A percentile compares a stretch with the other conserved stretches of the same genome.
Evolutionary conservation across 371 early-diverging fungal species (phyloP).

Genomic region (Lichtheimia corymbifera): DNA sequence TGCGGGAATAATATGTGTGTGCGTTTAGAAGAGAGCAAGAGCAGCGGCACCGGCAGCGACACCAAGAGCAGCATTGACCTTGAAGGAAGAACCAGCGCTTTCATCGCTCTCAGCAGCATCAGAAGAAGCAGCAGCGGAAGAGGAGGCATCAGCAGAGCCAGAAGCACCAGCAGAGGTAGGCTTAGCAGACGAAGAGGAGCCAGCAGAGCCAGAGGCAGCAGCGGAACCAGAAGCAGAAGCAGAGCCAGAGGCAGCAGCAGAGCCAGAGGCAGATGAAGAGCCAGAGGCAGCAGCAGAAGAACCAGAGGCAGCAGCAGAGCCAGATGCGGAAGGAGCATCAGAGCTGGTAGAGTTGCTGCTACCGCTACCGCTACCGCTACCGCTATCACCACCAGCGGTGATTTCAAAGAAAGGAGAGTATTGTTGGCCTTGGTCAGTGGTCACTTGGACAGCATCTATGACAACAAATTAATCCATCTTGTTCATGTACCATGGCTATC

Average conservation of each 20-base stretch:
- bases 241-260: slow-evolving; percentile 1
- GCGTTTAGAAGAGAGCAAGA: slow-evolving; percentile 9
- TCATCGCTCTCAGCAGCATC: neutral
- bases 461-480: neutral
- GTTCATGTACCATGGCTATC: no score
- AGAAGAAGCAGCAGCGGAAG: neutral
- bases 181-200: neutral
- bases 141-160: neutral
- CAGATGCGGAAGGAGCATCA: neutral
- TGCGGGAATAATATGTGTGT: no score
- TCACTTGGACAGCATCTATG: slow-evolving; percentile 31
- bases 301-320: slow-evolving; percentile 17
- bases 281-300: slow-evolving; percentile 4
- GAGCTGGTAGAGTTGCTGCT: neutral
- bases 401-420: slow-evolving; percentile 46
- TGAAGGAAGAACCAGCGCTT: slow-evolving; percentile 6
- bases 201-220: neutral
- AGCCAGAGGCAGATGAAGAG: slow-evolving; percentile 2
- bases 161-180: neutral
- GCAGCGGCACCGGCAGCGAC: slow-evolving; percentile 10
- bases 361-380: no score
- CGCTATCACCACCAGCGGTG: slow-evolving; percentile 1
- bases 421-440: slow-evolving; percentile 23
- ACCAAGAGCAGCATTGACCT: slow-evolving; percentile 7
- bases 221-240: neutral